Conservation (phyloP, 108 stramenopile genomes). For the Skeletonema tropicum region DNA sequence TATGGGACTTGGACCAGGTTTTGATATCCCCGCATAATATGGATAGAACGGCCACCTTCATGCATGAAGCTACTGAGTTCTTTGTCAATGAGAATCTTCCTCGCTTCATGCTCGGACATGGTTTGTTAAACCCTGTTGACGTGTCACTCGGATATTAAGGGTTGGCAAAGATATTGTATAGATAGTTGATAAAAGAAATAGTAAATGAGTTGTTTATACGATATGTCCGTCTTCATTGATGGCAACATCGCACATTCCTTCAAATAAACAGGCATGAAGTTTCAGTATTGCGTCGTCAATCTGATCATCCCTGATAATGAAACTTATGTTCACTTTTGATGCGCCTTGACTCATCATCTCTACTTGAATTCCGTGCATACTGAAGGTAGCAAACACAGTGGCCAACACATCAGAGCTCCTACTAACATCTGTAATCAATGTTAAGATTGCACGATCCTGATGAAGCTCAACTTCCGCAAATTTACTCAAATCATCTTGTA, state of each 20-base stretch:
- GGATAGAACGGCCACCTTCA: conserved; percentile 74
- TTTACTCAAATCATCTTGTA: conserved; percentile 58
- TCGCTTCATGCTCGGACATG: conserved; percentile 67
- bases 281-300: conserved; percentile 77
- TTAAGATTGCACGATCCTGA: conserved; percentile 80
- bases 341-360: conserved; percentile 95
- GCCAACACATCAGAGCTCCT: conserved; percentile 90
- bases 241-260: conserved; percentile 64
- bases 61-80: conserved; percentile 80
- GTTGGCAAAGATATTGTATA: background rate
- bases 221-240: conserved; percentile 38
- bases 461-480: conserved; percentile 79
- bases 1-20: conserved; percentile 66
- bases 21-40: conserved; percentile 63
- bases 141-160: conserved; percentile 64
- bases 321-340: conserved; percentile 95
- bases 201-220: background rate
- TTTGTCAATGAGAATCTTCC: conserved; percentile 77
- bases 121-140: conserved; percentile 76
- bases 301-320: conserved; percentile 76
- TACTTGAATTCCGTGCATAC: conserved; percentile 74
- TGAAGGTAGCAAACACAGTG: conserved; percentile 91
- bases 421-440: conserved; percentile 92
- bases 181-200: background rate
- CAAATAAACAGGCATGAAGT: conserved; percentile 91